phyloP scores from a whole-genome alignment of 257 asterid genomes.

The Sherardia arvensis region DNA sequence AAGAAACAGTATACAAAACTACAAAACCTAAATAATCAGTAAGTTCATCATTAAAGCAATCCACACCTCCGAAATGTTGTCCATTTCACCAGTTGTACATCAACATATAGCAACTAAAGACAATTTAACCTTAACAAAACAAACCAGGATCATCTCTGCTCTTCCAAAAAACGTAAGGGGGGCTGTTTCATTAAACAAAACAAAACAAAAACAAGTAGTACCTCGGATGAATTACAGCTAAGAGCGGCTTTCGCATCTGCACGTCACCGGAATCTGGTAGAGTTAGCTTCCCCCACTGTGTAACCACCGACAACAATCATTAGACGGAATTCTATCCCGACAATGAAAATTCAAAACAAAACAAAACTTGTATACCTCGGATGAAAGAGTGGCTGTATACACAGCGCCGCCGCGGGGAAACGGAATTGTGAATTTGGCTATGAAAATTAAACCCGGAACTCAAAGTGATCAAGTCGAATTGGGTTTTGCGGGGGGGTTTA shows the following conservation, averaged over 20 bases:
- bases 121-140: background rate
- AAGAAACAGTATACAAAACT: background rate
- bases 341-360: too few relatives aligned
- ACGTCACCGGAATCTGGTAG: background rate
- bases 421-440: background rate
- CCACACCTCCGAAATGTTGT: background rate
- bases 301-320: background rate
- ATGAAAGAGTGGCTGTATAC: background rate
- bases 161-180: background rate
- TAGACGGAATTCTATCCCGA: background rate
- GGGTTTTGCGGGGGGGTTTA: constrained; percentile 1
- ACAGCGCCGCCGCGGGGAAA: background rate
- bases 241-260: background rate
- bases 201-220: background rate
- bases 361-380: background rate
- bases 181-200: background rate
- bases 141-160: background rate
- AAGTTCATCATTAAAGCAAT: background rate
- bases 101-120: background rate
- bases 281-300: background rate
- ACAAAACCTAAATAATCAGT: background rate
- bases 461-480: background rate
- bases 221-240: background rate
- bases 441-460: background rate
- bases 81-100: background rate